Evolutionary conservation across 225 moss, liverwort and hornwort species (phyloP).

Genomic region (Polytrichum formosum): DNA sequence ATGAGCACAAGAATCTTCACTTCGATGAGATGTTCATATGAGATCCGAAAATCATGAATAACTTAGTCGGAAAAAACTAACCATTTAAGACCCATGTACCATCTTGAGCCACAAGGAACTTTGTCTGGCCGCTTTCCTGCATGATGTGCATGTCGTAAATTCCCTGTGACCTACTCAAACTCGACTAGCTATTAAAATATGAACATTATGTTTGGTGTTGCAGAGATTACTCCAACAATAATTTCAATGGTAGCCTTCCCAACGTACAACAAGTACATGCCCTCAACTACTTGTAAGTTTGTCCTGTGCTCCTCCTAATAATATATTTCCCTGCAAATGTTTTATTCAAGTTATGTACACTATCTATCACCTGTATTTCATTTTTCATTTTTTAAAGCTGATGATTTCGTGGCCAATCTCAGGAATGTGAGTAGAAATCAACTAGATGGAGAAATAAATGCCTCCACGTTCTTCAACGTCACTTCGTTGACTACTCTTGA

Average conservation of each 20-base stretch:
- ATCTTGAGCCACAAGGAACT: not conserved
- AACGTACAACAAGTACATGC: constrained; percentile 23
- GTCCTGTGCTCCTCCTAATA: not conserved
- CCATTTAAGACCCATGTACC: not conserved
- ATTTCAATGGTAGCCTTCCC: constrained; percentile 24
- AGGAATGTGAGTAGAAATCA: constrained; percentile 34
- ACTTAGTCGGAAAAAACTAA: not conserved
- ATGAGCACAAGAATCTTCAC: no score
- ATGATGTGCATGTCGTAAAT: not conserved
- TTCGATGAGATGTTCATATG: no score
- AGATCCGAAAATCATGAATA: no score
- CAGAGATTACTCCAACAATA: constrained; percentile 37
- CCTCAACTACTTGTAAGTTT: constrained; percentile 33
- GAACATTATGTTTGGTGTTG: constrained; percentile 3
- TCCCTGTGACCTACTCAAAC: not conserved
- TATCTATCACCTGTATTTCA: not conserved
- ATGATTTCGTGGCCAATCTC: not conserved
- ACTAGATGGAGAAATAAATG: constrained; percentile 23
- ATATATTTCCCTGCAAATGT: not conserved
- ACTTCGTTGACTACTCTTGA: constrained; percentile 24
- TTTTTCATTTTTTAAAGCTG: no score
- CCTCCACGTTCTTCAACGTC: constrained; percentile 10
- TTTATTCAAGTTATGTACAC: not conserved
- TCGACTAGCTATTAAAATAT: not conserved
- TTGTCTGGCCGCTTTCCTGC: not conserved